Conservation (phyloP, 176 grass and related monocot genomes). For the Calamus simplicifolius region DNA sequence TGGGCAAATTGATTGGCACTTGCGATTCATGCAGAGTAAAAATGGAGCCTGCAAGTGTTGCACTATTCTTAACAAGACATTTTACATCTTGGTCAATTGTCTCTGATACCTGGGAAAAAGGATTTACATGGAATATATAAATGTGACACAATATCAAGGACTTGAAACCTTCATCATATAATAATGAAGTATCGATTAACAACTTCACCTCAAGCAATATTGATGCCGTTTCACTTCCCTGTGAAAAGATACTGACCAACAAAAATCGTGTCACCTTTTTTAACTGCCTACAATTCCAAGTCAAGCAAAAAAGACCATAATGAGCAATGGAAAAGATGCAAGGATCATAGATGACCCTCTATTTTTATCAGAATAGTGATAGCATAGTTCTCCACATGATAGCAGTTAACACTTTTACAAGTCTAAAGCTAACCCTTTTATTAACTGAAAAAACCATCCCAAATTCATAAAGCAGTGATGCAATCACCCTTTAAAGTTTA, state of each 20-base stretch:
- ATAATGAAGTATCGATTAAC: slow-evolving; percentile 4
- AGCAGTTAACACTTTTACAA: too few species aligned
- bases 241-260: slow-evolving; percentile 98
- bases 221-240: slow-evolving; percentile 94
- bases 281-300: slow-evolving; percentile 54
- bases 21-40: slow-evolving; percentile 77
- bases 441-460: too few species aligned
- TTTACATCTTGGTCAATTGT: slow-evolving; percentile 53
- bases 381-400: too few species aligned
- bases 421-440: too few species aligned
- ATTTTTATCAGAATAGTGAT: too few species aligned
- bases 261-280: slow-evolving; percentile 91
- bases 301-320: not conserved
- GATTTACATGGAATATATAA: slow-evolving; percentile 3
- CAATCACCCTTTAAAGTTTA: too few species aligned
- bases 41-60: slow-evolving; percentile 64
- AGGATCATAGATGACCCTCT: too few species aligned
- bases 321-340: not conserved
- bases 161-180: too few species aligned
- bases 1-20: slow-evolving; percentile 76
- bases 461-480: too few species aligned
- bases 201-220: slow-evolving; percentile 77
- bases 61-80: slow-evolving; percentile 78
- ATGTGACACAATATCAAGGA: too few species aligned
- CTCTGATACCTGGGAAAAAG: slow-evolving; percentile 47